These are phyloP conservation scores for Lecanicillium sp. DNA, from an alignment of 2,329 filamentous ascomycete species.

Conservation along the genomic window DNA sequence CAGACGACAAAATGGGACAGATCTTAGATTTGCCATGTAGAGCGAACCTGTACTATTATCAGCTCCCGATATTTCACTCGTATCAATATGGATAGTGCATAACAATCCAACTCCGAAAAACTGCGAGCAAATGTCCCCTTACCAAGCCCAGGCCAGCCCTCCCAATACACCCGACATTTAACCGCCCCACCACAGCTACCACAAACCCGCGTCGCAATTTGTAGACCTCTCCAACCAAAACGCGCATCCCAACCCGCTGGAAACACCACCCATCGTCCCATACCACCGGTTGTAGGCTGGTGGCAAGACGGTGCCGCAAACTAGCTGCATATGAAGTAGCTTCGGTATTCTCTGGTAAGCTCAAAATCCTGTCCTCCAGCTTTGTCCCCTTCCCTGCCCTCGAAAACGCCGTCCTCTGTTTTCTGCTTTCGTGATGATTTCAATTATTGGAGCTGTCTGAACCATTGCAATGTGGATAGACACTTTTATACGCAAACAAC, in stretches of 20 bases:
- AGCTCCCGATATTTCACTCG: too few species aligned
- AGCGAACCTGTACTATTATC: too few species aligned
- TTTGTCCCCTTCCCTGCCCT: not conserved
- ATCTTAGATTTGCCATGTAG: too few species aligned
- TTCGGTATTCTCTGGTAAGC: conserved; percentile 13
- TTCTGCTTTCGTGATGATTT: conserved; percentile 33
- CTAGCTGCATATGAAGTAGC: conserved; percentile 3
- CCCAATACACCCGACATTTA: conserved; percentile 5
- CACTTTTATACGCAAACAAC: conserved; percentile 48
- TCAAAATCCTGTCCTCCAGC: not conserved
- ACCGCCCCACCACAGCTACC: conserved; percentile 6
- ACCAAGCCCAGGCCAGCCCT: too few species aligned
- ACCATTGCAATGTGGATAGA: conserved; percentile 52
- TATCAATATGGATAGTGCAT: too few species aligned
- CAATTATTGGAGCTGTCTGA: conserved; percentile 74
- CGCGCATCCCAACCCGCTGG: too few species aligned
- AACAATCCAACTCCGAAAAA: conserved; percentile 7
- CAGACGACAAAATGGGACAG: too few species aligned
- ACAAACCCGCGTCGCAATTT: conserved; percentile 4
- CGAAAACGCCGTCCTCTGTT: not conserved
- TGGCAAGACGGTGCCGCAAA: conserved; percentile 3
- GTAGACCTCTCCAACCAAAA: too few species aligned
- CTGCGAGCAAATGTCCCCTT: not conserved
- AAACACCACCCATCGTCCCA: conserved; percentile 2
- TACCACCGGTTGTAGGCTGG: conserved; percentile 6